Conservation (phyloP, 176 grass and related monocot genomes). For the Rhipidocladum racemiflorum region DNA sequence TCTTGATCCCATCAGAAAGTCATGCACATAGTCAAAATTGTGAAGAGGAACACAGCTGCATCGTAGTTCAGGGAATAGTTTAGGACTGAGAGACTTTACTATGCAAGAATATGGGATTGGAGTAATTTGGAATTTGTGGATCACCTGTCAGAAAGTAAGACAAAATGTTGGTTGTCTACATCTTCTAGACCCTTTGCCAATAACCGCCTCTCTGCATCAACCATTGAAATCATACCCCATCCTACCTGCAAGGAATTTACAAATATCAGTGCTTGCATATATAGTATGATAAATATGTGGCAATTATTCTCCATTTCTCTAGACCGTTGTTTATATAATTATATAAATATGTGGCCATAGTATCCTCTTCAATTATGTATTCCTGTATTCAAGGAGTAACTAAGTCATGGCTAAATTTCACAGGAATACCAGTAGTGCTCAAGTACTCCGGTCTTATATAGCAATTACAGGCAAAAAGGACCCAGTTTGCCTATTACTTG, state of each 20-base stretch:
- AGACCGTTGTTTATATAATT: neutral
- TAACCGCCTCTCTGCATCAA: constrained; percentile 86
- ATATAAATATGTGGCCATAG: no score
- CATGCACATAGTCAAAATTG: constrained; percentile 86
- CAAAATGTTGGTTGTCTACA: constrained; percentile 76
- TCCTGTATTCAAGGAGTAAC: neutral
- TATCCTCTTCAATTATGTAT: neutral
- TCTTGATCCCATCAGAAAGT: constrained; percentile 74
- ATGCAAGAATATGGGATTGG: neutral
- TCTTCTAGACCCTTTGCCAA: constrained; percentile 80
- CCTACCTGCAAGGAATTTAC: constrained; percentile 42
- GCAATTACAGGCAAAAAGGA: neutral
- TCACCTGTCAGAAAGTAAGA: constrained; percentile 92
- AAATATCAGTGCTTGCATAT: no score
- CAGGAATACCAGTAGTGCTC: neutral
- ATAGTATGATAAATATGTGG: neutral
- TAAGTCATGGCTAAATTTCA: neutral
- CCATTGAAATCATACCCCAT: constrained; percentile 86
- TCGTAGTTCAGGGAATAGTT: constrained; percentile 8
- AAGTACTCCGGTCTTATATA: neutral
- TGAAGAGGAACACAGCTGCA: constrained; percentile 87
- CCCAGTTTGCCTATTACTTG: neutral
- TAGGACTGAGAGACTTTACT: neutral
- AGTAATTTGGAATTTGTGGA: neutral
- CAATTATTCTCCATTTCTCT: neutral